A percentile compares a stretch with the other conserved stretches of the same genome.
phyloP scores from a whole-genome alignment of 2,329 filamentous ascomycete genomes.

The Meredithiella fracta region DNA sequence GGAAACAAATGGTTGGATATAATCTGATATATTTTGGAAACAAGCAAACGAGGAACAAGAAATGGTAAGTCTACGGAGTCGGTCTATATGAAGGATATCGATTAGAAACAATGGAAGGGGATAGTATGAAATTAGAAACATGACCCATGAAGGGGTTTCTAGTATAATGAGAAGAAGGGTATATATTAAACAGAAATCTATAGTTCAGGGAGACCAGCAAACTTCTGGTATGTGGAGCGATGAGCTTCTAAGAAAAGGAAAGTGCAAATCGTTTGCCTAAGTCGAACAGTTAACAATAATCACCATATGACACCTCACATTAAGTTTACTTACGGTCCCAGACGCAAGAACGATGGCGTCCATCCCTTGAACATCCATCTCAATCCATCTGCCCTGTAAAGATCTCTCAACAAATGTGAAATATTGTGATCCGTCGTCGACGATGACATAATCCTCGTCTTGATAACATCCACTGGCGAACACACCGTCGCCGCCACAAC shows the following conservation, averaged over 20 bases:
- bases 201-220: conserved; percentile 28
- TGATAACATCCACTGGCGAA: conserved; percentile 75
- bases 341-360: conserved; percentile 56
- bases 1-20: not conserved
- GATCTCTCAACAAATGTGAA: conserved; percentile 43
- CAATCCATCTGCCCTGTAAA: conserved; percentile 54
- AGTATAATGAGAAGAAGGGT: not conserved
- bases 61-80: not conserved
- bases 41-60: not conserved
- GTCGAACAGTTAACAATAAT: conserved; percentile 13
- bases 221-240: conserved; percentile 54
- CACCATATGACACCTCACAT: too few relatives aligned
- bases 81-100: not conserved
- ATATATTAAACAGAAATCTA: conserved; percentile 1
- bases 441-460: conserved; percentile 77
- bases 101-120: not conserved
- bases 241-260: conserved; percentile 79
- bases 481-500: conserved; percentile 74
- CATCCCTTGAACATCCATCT: conserved; percentile 82
- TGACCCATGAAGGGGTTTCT: not conserved
- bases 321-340: conserved; percentile 50
- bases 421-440: conserved; percentile 37
- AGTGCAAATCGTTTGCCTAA: conserved; percentile 66
- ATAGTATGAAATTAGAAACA: not conserved
- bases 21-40: not conserved